Conservation (phyloP, 805 yeast species). For the Barnettozyma pratensis region DNA sequence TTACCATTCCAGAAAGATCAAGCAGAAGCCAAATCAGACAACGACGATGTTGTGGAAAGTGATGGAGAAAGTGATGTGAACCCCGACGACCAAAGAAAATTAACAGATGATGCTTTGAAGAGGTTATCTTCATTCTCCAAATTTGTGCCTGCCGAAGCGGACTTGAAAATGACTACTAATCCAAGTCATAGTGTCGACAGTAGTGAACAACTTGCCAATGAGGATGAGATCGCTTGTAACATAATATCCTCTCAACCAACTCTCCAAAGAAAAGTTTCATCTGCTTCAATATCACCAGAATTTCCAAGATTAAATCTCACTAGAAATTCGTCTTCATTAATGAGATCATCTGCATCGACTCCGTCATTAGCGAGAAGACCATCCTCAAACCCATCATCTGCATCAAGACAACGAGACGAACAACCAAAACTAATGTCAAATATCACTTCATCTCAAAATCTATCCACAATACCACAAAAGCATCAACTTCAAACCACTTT, state of each 20-base stretch:
- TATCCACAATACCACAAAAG: constrained; percentile 1
- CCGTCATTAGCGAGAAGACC: constrained; percentile 12
- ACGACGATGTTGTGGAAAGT: constrained; percentile 14
- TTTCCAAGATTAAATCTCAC: constrained; percentile 2
- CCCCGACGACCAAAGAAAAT: constrained; percentile 27
- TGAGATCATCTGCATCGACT: constrained; percentile 9
- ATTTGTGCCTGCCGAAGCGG: constrained; percentile 26
- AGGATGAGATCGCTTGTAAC: not conserved
- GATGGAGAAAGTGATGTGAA: constrained; percentile 26
- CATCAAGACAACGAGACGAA: constrained; percentile 10
- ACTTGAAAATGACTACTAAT: constrained; percentile 11
- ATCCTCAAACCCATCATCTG: constrained; percentile 12
- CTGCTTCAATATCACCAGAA: constrained; percentile 8
- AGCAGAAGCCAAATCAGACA: constrained; percentile 8
- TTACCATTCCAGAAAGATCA: constrained; percentile 32
- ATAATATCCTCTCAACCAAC: not conserved
- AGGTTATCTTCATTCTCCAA: constrained; percentile 28
- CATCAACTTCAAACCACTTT: not conserved
- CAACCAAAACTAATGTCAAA: constrained; percentile 9
- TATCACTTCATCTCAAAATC: constrained; percentile 12
- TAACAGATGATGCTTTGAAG: constrained; percentile 36
- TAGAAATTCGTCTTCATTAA: not conserved
- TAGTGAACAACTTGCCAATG: not conserved
- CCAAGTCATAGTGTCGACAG: constrained; percentile 6
- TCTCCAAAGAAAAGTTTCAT: not conserved